Evolutionary conservation across 768 basidiomycete genomes (phyloP).

Genomic region (Leccinum uliginosum): DNA sequence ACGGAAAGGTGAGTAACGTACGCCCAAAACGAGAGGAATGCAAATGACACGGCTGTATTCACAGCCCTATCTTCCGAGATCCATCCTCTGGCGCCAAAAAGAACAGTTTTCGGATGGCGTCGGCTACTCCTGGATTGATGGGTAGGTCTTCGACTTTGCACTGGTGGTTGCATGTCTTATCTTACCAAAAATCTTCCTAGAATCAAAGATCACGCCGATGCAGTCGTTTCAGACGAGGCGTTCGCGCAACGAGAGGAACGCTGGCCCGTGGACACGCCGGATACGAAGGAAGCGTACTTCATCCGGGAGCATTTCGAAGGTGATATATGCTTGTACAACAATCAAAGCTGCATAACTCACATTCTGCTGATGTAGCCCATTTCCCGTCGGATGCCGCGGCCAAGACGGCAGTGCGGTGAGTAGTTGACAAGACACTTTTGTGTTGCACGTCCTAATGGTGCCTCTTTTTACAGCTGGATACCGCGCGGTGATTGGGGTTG

Average conservation of each 20-base stretch:
- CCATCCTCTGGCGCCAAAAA: slow-evolving; percentile 98
- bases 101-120: slow-evolving; percentile 99
- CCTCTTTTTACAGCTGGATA: slow-evolving; percentile 65
- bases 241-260: slow-evolving; percentile 69
- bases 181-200: slow-evolving; percentile 34
- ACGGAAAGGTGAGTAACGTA: slow-evolving; percentile 53
- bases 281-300: slow-evolving; percentile 95
- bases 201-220: slow-evolving; percentile 84
- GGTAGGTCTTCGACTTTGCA: slow-evolving; percentile 41
- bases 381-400: slow-evolving; percentile 88
- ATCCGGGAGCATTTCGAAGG: slow-evolving; percentile 91
- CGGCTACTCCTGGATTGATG: slow-evolving; percentile 98
- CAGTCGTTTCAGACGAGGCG: slow-evolving; percentile 73
- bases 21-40: neutral
- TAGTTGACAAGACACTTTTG: slow-evolving; percentile 7
- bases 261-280: slow-evolving; percentile 78
- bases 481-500: slow-evolving; percentile 98
- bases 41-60: neutral
- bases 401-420: slow-evolving; percentile 83
- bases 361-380: slow-evolving; percentile 40
- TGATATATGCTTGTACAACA: slow-evolving; percentile 20
- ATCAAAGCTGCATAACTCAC: neutral
- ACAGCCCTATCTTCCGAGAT: slow-evolving; percentile 87
- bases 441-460: slow-evolving; percentile 12
- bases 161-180: neutral